Evolutionary conservation across 345 rosid genomes (phyloP).

Genomic region (Brassica napus): DNA sequence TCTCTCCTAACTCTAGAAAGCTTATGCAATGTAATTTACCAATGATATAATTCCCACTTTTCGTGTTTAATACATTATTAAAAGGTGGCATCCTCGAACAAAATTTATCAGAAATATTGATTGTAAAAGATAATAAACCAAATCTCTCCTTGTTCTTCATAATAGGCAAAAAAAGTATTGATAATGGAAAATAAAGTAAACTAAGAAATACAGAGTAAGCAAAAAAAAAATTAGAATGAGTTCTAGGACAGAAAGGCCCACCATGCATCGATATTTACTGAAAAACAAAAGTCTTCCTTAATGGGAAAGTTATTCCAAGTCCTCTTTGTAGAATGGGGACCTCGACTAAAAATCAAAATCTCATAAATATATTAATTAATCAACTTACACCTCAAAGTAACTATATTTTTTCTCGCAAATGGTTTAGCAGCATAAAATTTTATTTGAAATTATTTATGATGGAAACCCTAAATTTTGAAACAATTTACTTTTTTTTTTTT

Average conservation of each 20-base stretch:
- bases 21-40: constrained; percentile 23
- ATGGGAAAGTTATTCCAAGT: constrained; percentile 36
- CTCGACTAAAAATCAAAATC: constrained; percentile 2
- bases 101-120: background rate
- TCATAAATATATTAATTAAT: background rate
- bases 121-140: background rate
- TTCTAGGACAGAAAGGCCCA: constrained; percentile 30
- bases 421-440: too few relatives aligned
- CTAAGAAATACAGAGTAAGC: background rate
- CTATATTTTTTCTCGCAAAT: too few relatives aligned
- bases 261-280: background rate
- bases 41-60: background rate
- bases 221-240: background rate
- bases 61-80: background rate
- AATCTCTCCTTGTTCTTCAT: background rate
- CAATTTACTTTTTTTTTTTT: background rate
- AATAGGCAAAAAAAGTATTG: background rate
- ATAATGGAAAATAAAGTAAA: background rate
- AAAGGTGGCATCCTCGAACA: background rate
- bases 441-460: background rate
- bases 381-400: too few relatives aligned
- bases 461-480: constrained; percentile 7
- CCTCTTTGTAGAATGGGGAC: constrained; percentile 32
- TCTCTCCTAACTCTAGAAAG: constrained; percentile 23
- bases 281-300: constrained; percentile 28